Base-by-base conservation (phyloP, 2,329 filamentous ascomycete genomes). In the Fusarium albidum region DNA sequence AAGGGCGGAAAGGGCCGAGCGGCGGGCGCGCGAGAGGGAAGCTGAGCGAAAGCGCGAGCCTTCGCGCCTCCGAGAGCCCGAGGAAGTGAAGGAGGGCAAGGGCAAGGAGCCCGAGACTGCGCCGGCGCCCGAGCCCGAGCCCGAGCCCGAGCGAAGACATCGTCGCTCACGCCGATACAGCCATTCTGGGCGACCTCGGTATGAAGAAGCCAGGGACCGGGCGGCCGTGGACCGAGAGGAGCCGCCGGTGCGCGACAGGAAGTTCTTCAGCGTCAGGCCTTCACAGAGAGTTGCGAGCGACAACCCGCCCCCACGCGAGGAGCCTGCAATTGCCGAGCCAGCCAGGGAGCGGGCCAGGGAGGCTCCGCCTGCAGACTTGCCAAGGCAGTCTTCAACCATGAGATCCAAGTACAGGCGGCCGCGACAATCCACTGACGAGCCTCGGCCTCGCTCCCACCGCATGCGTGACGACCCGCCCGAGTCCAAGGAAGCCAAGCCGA, bases 81-180 rank as follows among this genome's bases (percentile, higher is more conserved):
- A 33, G 31, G 51, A 53, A 27, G 46, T 33, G 28, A 64, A 48
- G 37, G 61, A 64, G 15, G 70, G 69, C 33, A 66, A 66, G 29
- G 60, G 64, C 47, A 79, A 73, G 62, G 72, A 54, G 14, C 57
- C 54, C 5, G 48, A 54, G 34, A 45, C 52, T 14, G 59, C 59
- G 15, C 41, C 43, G 4, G 55, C 72, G 46, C 73, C 73, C 32
- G 71, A 45, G 10, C 48, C 46, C 1, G 47, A 53, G 31, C 47
- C 49, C 2, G 61, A 63, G 15, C 37, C 60, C 26, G 65, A 66
- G 33, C 65, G 66, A 40, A 64, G 65, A 39, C 75, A 74, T 33
- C 76, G 72, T 33, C 73, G 72, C 33, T 78, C 76, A 35, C 76
- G 73, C 21, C 75, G 76, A 7, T 71, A 75, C 42, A 79, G 75